A percentile compares a stretch with the other conserved stretches of the same genome.
These are phyloP conservation scores for Colletotrichum sp. DNA, from an alignment of 2,329 filamentous ascomycete genomes.

Conservation along the genomic window DNA sequence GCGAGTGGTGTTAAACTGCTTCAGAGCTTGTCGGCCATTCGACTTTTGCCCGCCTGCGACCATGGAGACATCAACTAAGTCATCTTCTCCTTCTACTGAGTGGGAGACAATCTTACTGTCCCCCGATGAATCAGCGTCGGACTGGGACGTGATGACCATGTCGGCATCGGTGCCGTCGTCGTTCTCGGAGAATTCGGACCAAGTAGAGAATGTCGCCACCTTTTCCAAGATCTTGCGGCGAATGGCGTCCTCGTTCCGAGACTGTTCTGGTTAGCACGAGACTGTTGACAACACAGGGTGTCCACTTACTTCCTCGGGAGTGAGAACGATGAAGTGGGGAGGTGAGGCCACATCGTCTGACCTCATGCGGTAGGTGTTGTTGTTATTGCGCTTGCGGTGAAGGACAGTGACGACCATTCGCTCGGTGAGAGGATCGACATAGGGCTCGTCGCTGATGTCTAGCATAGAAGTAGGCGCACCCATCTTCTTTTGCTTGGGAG, in stretches of 20 bases:
- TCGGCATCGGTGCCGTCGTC: slow-evolving; percentile 69
- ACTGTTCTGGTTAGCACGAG: slow-evolving; percentile 31
- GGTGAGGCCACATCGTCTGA: slow-evolving; percentile 39
- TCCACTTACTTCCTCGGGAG: slow-evolving; percentile 68
- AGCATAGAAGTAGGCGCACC: slow-evolving; percentile 52
- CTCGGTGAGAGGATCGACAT: slow-evolving; percentile 62
- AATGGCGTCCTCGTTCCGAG: slow-evolving; percentile 70
- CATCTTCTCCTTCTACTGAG: slow-evolving; percentile 88
- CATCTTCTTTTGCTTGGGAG: slow-evolving; percentile 54
- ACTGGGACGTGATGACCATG: slow-evolving; percentile 68
- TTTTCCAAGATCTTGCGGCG: slow-evolving; percentile 81
- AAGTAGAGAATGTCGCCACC: slow-evolving; percentile 77
- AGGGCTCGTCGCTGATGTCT: slow-evolving; percentile 46
- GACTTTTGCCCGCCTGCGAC: slow-evolving; percentile 58
- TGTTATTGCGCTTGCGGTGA: slow-evolving; percentile 49
- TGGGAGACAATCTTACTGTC: slow-evolving; percentile 76
- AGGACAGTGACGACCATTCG: slow-evolving; percentile 74
- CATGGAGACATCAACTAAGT: slow-evolving; percentile 90
- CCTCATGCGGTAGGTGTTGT: not conserved
- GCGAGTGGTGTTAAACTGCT: slow-evolving; percentile 53
- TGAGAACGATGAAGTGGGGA: slow-evolving; percentile 78
- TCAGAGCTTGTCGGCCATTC: slow-evolving; percentile 33
- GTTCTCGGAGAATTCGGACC: slow-evolving; percentile 52
- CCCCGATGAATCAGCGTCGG: slow-evolving; percentile 69
- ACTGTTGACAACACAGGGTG: slow-evolving; percentile 26